phyloP scores from a whole-genome alignment of 129 eudicot species.

The Ambrosia trifida region DNA sequence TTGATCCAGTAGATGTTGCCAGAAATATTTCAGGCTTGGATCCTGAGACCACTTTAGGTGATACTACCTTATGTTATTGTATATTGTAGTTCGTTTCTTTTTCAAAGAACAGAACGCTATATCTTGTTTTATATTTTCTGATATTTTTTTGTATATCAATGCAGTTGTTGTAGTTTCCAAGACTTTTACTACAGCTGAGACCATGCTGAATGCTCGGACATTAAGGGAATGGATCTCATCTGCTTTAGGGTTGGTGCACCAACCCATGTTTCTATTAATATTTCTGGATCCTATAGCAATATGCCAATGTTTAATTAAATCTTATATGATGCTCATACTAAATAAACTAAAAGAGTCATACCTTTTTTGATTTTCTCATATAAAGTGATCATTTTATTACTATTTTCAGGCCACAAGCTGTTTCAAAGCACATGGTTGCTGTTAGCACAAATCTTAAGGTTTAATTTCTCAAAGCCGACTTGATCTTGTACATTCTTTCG shows the following conservation, averaged over 20 bases:
- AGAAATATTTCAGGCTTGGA: slow-evolving; percentile 82
- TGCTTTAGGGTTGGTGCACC: slow-evolving; percentile 72
- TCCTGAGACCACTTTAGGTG: slow-evolving; percentile 93
- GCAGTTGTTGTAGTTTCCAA: slow-evolving; percentile 98
- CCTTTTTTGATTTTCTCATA: neutral
- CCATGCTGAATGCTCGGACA: slow-evolving; percentile 96
- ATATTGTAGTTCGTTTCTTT: slow-evolving; percentile 2
- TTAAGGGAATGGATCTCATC: slow-evolving; percentile 97
- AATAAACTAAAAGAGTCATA: neutral
- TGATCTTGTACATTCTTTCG: neutral
- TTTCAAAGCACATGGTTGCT: slow-evolving; percentile 99
- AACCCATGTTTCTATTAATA: neutral
- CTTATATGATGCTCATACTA: slow-evolving; percentile 1
- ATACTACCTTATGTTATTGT: neutral
- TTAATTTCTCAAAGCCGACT: neutral
- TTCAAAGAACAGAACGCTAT: neutral
- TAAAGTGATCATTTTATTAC: slow-evolving; percentile 14
- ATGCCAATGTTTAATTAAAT: neutral
- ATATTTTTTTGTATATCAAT: slow-evolving; percentile 13
- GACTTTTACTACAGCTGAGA: slow-evolving; percentile 98
- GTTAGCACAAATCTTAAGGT: slow-evolving; percentile 97
- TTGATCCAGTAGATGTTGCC: slow-evolving; percentile 96
- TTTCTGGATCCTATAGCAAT: slow-evolving; percentile 4
- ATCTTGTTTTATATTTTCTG: neutral
- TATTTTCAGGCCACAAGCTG: slow-evolving; percentile 76